Evolutionary conservation across 1,284 basidiomycete genomes (phyloP).

Genomic region (Malassezia yamatoensis): DNA sequence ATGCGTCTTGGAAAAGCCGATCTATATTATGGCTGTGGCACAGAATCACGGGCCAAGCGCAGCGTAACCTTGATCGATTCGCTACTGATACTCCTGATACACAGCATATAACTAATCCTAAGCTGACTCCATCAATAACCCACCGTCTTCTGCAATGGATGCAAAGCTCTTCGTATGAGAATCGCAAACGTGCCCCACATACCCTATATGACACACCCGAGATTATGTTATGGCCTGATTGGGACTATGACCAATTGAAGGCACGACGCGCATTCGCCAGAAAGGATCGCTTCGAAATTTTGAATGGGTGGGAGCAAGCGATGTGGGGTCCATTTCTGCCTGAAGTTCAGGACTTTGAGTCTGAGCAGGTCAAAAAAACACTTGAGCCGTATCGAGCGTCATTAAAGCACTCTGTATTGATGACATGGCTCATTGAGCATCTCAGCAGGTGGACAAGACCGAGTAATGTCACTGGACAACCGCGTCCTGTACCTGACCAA

Average conservation of each 20-base stretch:
- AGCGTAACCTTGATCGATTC: not conserved
- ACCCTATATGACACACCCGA: conserved; percentile 11
- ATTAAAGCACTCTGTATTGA: no score
- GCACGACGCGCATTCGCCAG: conserved; percentile 1
- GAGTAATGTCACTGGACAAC: no score
- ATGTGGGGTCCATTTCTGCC: conserved; percentile 17
- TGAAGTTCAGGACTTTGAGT: not conserved
- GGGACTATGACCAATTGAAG: conserved; percentile 14
- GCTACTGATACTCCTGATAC: no score
- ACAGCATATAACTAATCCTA: not conserved
- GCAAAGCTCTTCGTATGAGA: no score
- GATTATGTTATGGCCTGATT: conserved; percentile 13
- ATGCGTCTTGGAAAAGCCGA: no score
- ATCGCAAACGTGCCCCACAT: not conserved
- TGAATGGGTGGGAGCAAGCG: conserved; percentile 19
- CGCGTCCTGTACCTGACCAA: no score
- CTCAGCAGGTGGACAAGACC: no score
- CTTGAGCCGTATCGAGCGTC: not conserved
- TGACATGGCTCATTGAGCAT: no score
- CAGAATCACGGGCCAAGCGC: not conserved
- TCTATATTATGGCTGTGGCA: not conserved
- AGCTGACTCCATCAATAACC: not conserved
- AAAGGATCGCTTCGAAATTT: not conserved
- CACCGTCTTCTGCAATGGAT: not conserved
- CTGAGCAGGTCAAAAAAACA: not conserved